These are phyloP conservation scores for Dispira simplex DNA, from an alignment of 192 early-diverging fungal genomes.

Conservation along the genomic window DNA sequence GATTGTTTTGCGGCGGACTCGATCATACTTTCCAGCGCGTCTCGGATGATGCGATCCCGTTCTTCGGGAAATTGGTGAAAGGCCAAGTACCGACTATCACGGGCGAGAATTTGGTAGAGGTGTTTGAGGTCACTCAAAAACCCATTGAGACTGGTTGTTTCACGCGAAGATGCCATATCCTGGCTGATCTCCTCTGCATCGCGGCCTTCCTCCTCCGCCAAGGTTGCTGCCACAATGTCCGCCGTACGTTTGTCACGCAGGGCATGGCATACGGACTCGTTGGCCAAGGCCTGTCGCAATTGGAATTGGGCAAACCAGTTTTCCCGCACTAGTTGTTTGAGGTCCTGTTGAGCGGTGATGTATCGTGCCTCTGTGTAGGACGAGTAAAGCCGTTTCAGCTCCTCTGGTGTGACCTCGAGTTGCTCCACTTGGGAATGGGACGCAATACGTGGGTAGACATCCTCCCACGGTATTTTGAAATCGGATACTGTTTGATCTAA, in stretches of 20 bases:
- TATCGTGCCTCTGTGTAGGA: not conserved
- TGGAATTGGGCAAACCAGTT: slow-evolving; percentile 11
- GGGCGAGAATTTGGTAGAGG: not conserved
- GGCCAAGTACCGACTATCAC: slow-evolving; percentile 7
- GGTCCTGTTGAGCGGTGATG: not conserved
- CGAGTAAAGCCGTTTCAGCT: not conserved
- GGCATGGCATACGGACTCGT: not conserved
- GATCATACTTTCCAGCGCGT: not conserved
- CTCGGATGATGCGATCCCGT: slow-evolving; percentile 1
- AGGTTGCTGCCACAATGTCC: slow-evolving; percentile 4
- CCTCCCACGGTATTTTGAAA: not conserved
- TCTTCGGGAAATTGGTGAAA: not conserved
- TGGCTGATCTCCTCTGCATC: not conserved
- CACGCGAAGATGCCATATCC: not conserved
- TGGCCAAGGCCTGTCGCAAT: slow-evolving; percentile 7
- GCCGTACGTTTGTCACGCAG: not conserved
- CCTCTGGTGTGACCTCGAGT: not conserved
- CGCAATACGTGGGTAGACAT: not conserved
- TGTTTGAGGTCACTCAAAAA: not conserved
- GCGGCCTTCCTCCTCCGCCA: slow-evolving; percentile 6
- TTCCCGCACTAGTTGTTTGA: slow-evolving; percentile 9
- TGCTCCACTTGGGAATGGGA: not conserved
- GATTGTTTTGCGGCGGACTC: not conserved
- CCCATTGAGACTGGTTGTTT: not conserved
- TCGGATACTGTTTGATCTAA: not conserved